Base-by-base conservation (phyloP, 805 yeast genomes). In the Candida yuanshanica region DNA sequence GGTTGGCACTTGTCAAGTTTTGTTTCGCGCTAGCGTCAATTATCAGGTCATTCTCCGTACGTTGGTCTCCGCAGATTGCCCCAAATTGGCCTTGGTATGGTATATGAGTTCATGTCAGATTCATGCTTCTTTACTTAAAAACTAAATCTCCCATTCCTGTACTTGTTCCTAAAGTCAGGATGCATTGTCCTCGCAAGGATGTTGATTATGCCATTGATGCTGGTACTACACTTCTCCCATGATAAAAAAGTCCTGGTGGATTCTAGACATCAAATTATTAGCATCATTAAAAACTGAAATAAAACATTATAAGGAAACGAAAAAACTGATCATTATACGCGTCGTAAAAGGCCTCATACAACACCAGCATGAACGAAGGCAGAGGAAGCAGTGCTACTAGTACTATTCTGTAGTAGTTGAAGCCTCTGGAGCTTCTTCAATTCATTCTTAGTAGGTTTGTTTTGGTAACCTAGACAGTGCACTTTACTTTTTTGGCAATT, bases 401-500 rank as follows among this genome's bases (percentile, higher is more conserved):
- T 18, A 14, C 18, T 14, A 8, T 27, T 18, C 17, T 31, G 14
- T 31, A 31, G 6, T 31, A 17, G 34, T 11, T 31, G 34, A 17
- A 31, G 21, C 12, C 34, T 31, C 18, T 31, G 34, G 13, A 33
- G 13, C 36, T 43, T 39, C 43, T 42, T 49, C 26, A 47, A 16
- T 38, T 49, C 51, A 13, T 38, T 34, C 40, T 49, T 47, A 7
- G 51, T 45, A 12, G 48, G 50, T 18, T 43, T 36, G 17, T 38
- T 36, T 23, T 47, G 50, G 23, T 50, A 50, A 2, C 55, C 55
- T 11, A 47, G 43, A 41, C 55, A 50, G 14, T 36, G 42, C n/a
- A 48, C 36, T 37, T 42, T 47, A 20, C 49, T 44, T 39, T 49
- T 50, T 34, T 43, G 46, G 37, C 59, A 54, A 32, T 47, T 48